Evolutionary conservation across 106 monocot species (phyloP), one percentile per base, ranked within the genome.

Genomic region (Dendrobium officinale): DNA sequence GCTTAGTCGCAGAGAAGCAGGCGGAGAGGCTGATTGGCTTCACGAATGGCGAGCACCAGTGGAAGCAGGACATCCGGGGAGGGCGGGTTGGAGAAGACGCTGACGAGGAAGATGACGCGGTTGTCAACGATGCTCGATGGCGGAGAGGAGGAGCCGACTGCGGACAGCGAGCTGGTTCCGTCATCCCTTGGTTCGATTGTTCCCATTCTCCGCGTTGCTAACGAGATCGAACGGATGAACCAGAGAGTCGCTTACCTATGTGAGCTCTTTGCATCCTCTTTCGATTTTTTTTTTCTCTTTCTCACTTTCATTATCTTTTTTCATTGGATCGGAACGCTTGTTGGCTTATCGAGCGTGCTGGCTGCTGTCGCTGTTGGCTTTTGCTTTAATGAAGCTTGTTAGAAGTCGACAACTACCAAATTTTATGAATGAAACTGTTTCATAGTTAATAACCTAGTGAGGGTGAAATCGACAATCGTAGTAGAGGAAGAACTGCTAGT

Each of bases 171-270:
- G 86, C 84, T 89, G 41, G 94, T 97, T 13, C 97, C 97, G 0
- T 87, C 94, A 5, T 88, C 94, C 33, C 90, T 97, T 77, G 87
- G 86, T 1, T 79, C 86, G 48, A 97, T 97, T 55, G 94, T 83
- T 19, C 97, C 97, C 77, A 92, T 97, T 64, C 92, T 97, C 45
- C 92, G 97, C 33, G 97, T 91, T 72, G 97, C 97, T 67, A 97
- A 97, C 78, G 97, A 97, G 84, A 88, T 97, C 75, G 92, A 97
- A 86, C 13, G 4, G 6, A 10, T 40, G 24, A 94, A 97, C 77
- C 85, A 78, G 22, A 81, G 97, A 10, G 92, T 94, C 59, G 94
- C 97, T 16, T 97, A 97, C 82, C 86, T 97, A 56, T 97, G 97
- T 97, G 70, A 85, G 84, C 40, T 27, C 8, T 51, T 40, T 42